Evolutionary conservation across 2,329 filamentous ascomycete genomes (phyloP).

Genomic region (Colletotrichum spinosum): DNA sequence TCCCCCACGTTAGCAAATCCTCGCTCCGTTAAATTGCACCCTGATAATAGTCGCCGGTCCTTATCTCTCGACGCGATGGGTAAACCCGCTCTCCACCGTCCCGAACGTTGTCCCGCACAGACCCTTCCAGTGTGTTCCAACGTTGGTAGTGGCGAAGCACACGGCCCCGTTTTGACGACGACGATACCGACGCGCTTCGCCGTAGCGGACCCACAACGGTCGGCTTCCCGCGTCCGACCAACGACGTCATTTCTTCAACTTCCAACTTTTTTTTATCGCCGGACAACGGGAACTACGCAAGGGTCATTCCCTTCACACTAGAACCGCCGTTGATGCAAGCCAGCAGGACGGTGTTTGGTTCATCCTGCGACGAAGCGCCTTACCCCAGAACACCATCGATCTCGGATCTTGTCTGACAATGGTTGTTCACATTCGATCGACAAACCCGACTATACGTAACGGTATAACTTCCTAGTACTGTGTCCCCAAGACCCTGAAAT

Average conservation of each 20-base stretch:
- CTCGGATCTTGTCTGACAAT: conserved; percentile 10
- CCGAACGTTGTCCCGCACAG: conserved; percentile 4
- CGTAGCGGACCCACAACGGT: conserved; percentile 22
- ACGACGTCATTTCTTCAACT: conserved; percentile 30
- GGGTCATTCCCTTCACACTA: conserved; percentile 15
- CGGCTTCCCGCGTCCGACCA: conserved; percentile 16
- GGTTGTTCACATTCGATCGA: conserved; percentile 5
- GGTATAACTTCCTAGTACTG: conserved; percentile 18
- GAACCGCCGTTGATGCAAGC: neutral
- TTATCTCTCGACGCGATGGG: neutral
- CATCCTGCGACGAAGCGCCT: conserved; percentile 16
- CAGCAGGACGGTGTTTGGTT: conserved; percentile 3
- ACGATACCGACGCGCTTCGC: conserved; percentile 27
- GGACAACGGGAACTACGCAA: no score
- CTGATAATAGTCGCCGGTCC: neutral
- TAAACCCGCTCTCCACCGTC: neutral
- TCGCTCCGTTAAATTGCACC: neutral
- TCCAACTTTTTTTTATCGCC: neutral
- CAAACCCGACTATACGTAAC: neutral
- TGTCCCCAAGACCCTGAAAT: conserved; percentile 20
- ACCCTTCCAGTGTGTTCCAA: conserved; percentile 17
- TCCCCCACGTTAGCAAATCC: no score
- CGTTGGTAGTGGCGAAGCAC: conserved; percentile 19
- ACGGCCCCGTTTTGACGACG: conserved; percentile 28
- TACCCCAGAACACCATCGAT: conserved; percentile 30